These are phyloP conservation scores for Penicillium sp. DNA, from an alignment of 2,329 filamentous ascomycete genomes.

Conservation along the genomic window DNA sequence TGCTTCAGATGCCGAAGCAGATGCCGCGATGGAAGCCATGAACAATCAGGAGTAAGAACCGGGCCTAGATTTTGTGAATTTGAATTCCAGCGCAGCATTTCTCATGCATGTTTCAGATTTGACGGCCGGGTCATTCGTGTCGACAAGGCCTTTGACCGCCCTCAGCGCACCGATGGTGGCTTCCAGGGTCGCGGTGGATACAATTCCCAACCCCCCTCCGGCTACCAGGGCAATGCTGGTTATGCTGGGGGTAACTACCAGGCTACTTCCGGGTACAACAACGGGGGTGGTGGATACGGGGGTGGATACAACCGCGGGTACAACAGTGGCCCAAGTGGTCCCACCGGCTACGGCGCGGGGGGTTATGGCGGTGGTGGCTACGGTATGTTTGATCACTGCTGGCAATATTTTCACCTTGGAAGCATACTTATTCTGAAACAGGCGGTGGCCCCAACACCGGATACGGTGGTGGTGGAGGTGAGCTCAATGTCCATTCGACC, in stretches of 20 bases:
- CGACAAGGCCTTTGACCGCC: conserved; percentile 87
- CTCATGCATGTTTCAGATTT: conserved; percentile 61
- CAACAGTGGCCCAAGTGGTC: conserved; percentile 9
- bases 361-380: conserved; percentile 35
- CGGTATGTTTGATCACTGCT: conserved; percentile 22
- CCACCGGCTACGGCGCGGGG: conserved; percentile 26
- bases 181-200: conserved; percentile 50
- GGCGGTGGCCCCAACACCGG: conserved; percentile 29
- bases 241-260: conserved; percentile 21
- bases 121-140: conserved; percentile 93
- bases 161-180: conserved; percentile 58
- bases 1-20: conserved; percentile 49
- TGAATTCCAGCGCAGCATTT: conserved; percentile 20
- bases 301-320: conserved; percentile 35
- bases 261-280: not conserved
- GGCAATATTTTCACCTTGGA: not conserved
- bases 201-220: conserved; percentile 41
- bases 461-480: conserved; percentile 31
- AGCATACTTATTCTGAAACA: conserved; percentile 5
- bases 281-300: conserved; percentile 29
- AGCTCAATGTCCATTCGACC: not conserved
- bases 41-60: conserved; percentile 68
- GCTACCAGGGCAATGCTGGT: conserved; percentile 38
- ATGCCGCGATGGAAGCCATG: conserved; percentile 46
- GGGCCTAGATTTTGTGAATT: conserved; percentile 13